Base-by-base conservation (phyloP, 2,329 filamentous ascomycete species). In the Drechslerella stenobrocha region DNA sequence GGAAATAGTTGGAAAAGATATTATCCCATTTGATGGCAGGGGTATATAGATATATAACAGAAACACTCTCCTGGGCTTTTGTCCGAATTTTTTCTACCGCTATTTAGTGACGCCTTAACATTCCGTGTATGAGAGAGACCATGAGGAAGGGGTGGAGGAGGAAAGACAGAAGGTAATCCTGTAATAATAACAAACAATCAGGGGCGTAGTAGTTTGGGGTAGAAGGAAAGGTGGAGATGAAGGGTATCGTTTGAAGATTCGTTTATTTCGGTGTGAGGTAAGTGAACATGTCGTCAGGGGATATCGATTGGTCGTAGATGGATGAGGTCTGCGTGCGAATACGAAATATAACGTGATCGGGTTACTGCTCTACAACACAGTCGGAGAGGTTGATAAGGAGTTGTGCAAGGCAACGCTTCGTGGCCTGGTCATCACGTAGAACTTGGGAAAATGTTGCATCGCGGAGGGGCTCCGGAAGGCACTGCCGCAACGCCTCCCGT, bases 381-480 rank as follows among this genome's bases (percentile, higher is more conserved):
- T 97, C 93, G 7, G 90, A 95, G 56, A 98, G 84, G 75, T 97
- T 97, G 79, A 97, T 95, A 66, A 97, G 82, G 6, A 98, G 85
- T 78, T 97, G 93, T n/a, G 91, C 89, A 30, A 98, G 86, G 77
- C 93, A 98, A 64, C 93, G 87, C 80, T 98, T 98, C 0, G 93
- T 98, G 0, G 93, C 93, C 11, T 93, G 93, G 75, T 98, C 93
- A 74, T 98, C 93, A 63, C 93, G 88, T 30, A 98, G 85, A 44
- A 98, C 93, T 0, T 91, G 92, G 6, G 90, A 95, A 77, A 98
- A 98, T 1, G 93, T 98, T 5, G 92, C 91, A 76, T 98, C 93
- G 47, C 93, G 88, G n/a, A 98, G 85, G n/a, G 93, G 93, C 75
- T 98, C 93, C 0, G 93, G 93, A 9, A 98, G 86, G 75, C 93